phyloP scores from a whole-genome alignment of 164 flowering plant genomes.

The Vitis amurensis region DNA sequence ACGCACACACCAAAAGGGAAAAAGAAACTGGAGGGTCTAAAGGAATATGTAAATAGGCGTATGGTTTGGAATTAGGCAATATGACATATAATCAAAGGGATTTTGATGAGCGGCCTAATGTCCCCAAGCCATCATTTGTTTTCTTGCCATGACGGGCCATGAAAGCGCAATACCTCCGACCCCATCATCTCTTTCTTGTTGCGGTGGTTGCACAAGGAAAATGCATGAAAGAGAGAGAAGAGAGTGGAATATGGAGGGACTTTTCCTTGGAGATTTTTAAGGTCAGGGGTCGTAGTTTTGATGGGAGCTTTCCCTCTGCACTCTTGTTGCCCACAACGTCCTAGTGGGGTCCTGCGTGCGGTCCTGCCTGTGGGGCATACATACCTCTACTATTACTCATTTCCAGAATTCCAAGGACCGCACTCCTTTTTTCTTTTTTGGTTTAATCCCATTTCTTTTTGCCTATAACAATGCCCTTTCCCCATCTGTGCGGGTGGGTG shows the following conservation, averaged over 20 bases:
- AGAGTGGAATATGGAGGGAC: constrained; percentile 26
- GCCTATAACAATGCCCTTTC: constrained; percentile 9
- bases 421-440: too few relatives aligned
- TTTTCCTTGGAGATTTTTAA: constrained; percentile 55
- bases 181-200: constrained; percentile 29
- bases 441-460: neutral
- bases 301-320: constrained; percentile 42
- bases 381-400: neutral
- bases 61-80: too few relatives aligned
- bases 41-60: too few relatives aligned
- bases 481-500: constrained; percentile 23
- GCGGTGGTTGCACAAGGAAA: constrained; percentile 29
- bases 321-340: constrained; percentile 19
- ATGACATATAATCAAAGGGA: too few relatives aligned
- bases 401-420: too few relatives aligned
- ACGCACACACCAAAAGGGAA: too few relatives aligned
- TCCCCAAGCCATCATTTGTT: neutral
- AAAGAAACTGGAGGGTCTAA: too few relatives aligned
- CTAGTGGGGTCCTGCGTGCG: neutral
- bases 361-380: neutral
- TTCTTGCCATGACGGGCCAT: constrained; percentile 7
- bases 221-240: constrained; percentile 8
- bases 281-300: constrained; percentile 64
- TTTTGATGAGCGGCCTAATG: too few relatives aligned
- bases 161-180: constrained; percentile 40